Percentiles rank a stretch among this genome's conserved stretches.
Evolutionary conservation across 176 grass and related monocot genomes (phyloP).

Genomic region (Juncus effusus): DNA sequence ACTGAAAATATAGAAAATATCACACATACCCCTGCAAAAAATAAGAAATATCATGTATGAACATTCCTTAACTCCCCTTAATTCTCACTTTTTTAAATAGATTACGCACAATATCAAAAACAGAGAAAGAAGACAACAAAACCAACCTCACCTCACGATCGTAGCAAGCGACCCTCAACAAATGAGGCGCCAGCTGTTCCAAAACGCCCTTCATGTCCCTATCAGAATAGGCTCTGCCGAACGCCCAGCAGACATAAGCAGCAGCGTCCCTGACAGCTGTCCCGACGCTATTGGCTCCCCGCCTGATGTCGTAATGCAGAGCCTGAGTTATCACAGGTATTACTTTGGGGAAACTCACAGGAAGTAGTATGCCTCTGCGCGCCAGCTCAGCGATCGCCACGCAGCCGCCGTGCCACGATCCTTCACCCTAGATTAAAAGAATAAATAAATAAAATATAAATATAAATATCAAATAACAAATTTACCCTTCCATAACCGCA

Average conservation of each 20-base stretch:
- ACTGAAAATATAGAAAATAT: no score
- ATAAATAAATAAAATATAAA: slow-evolving; percentile 2
- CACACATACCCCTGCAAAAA: no score
- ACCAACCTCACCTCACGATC: slow-evolving; percentile 85
- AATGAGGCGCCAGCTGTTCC: slow-evolving; percentile 83
- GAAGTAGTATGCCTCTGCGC: slow-evolving; percentile 80
- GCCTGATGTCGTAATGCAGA: slow-evolving; percentile 84
- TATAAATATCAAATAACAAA: no score
- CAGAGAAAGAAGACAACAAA: slow-evolving; percentile 10
- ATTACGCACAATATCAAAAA: not conserved
- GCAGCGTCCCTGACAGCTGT: slow-evolving; percentile 96
- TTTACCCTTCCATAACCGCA: no score
- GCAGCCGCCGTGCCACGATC: slow-evolving; percentile 96
- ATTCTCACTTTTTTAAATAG: no score
- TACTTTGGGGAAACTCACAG: slow-evolving; percentile 76
- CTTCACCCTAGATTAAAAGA: slow-evolving; percentile 58
- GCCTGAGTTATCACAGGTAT: slow-evolving; percentile 84
- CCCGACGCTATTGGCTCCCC: slow-evolving; percentile 92
- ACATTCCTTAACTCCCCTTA: no score
- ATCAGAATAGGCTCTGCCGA: slow-evolving; percentile 90
- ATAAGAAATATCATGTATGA: no score
- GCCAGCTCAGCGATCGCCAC: slow-evolving; percentile 96
- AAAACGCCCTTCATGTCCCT: slow-evolving; percentile 76
- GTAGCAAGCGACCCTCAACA: slow-evolving; percentile 85
- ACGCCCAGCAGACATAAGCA: slow-evolving; percentile 97